Evolutionary conservation across 192 early-diverging fungal genomes (phyloP).

Genomic region (Chytriomyces sp.): DNA sequence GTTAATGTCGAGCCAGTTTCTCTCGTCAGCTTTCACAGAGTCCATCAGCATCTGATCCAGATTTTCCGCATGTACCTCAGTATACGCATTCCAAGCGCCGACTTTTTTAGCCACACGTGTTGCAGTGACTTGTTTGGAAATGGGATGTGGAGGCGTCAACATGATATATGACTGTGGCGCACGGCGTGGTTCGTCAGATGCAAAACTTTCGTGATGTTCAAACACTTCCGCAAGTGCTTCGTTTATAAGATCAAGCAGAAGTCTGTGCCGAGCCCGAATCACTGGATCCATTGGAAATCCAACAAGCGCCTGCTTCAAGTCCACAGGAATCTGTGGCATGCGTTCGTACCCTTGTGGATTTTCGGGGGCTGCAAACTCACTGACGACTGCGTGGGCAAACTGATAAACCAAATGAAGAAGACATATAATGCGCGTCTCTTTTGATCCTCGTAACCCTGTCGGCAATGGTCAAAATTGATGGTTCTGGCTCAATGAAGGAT

Average conservation of each 20-base stretch:
- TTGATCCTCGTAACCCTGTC: too few species aligned
- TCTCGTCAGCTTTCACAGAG: conserved; percentile 39
- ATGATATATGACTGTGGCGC: background rate
- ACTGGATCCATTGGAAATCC: too few species aligned
- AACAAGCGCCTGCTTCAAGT: too few species aligned
- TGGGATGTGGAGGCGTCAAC: conserved; percentile 3
- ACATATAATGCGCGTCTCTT: too few species aligned
- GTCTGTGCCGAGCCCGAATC: too few species aligned
- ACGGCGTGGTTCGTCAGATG: background rate
- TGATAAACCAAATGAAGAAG: background rate
- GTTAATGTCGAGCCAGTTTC: conserved; percentile 28
- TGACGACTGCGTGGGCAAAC: too few species aligned
- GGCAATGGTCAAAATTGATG: too few species aligned
- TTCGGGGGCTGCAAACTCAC: too few species aligned
- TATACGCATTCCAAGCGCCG: conserved; percentile 30
- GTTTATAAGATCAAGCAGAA: background rate
- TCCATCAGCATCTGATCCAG: conserved; percentile 47
- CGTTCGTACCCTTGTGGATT: too few species aligned
- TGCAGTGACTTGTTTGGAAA: background rate
- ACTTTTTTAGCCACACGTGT: conserved; percentile 3
- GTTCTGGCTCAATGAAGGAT: background rate
- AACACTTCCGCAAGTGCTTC: background rate
- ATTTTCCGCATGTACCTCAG: conserved; percentile 46
- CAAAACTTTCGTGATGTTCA: background rate
- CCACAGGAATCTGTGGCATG: too few species aligned